Percentiles rank a stretch among this genome's conserved stretches.
phyloP scores from a whole-genome alignment of 108 stramenopile species.

The Cyclostephanos invisitatus region DNA sequence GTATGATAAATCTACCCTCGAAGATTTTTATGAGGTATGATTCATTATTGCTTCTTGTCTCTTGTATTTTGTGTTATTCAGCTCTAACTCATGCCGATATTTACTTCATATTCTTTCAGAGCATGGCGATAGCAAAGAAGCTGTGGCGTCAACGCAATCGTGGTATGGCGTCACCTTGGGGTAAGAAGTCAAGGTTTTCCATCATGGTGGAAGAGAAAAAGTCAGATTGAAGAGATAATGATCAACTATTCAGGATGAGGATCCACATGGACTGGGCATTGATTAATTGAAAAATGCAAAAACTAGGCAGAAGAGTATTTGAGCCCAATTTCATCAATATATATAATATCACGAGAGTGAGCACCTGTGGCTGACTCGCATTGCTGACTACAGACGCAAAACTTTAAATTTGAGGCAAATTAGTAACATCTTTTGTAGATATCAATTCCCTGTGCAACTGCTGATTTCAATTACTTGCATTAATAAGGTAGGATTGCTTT shows the following conservation, averaged over 20 bases:
- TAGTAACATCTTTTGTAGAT: not conserved
- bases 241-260: not conserved
- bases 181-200: constrained; percentile 29
- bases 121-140: constrained; percentile 68
- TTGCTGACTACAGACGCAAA: not conserved
- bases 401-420: not conserved
- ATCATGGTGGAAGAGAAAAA: constrained; percentile 52
- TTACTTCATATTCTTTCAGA: constrained; percentile 22
- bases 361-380: not conserved
- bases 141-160: constrained; percentile 59
- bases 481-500: not conserved
- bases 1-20: constrained; percentile 49
- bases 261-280: not conserved
- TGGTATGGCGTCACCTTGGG: constrained; percentile 37
- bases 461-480: not conserved
- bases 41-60: not conserved
- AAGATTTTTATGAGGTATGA: constrained; percentile 62
- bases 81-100: not conserved
- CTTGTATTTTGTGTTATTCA: not conserved
- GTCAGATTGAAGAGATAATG: not conserved
- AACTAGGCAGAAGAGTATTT: not conserved
- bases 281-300: not conserved
- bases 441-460: not conserved
- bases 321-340: not conserved
- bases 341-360: not conserved